These are phyloP conservation scores for Tulasnella calospora DNA, from an alignment of 768 basidiomycete genomes.

Conservation along the genomic window DNA sequence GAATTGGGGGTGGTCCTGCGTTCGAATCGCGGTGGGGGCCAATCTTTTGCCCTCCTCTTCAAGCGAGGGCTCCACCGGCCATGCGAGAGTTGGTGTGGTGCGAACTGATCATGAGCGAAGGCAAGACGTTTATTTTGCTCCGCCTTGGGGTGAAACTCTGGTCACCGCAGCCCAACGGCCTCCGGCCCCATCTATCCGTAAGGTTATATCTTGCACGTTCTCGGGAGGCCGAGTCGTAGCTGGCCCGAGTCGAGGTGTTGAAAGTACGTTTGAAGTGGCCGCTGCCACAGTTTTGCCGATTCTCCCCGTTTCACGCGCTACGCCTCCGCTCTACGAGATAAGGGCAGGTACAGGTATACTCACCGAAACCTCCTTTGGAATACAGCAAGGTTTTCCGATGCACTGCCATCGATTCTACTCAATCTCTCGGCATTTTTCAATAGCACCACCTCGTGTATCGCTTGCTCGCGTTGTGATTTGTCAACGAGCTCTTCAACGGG, in stretches of 20 bases:
- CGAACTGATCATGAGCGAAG: too few relatives aligned
- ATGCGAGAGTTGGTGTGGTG: not conserved
- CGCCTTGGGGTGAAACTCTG: not conserved
- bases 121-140: not conserved
- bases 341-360: not conserved
- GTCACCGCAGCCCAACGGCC: not conserved
- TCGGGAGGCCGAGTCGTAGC: not conserved
- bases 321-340: not conserved
- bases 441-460: not conserved
- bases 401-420: slow-evolving; percentile 1
- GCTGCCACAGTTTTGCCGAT: not conserved
- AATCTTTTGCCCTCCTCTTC: slow-evolving; percentile 1
- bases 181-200: not conserved
- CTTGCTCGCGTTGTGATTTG: not conserved
- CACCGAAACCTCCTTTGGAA: not conserved
- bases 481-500: not conserved
- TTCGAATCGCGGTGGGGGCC: slow-evolving; percentile 24
- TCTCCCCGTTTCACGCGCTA: not conserved
- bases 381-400: slow-evolving; percentile 2
- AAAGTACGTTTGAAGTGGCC: not conserved
- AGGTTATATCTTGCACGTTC: not conserved
- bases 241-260: not conserved
- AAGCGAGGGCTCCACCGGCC: too few relatives aligned
- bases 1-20: slow-evolving; percentile 24
- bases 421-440: not conserved